Conservation (phyloP, 2,329 filamentous ascomycete genomes). For the Aspergillus hortae region DNA sequence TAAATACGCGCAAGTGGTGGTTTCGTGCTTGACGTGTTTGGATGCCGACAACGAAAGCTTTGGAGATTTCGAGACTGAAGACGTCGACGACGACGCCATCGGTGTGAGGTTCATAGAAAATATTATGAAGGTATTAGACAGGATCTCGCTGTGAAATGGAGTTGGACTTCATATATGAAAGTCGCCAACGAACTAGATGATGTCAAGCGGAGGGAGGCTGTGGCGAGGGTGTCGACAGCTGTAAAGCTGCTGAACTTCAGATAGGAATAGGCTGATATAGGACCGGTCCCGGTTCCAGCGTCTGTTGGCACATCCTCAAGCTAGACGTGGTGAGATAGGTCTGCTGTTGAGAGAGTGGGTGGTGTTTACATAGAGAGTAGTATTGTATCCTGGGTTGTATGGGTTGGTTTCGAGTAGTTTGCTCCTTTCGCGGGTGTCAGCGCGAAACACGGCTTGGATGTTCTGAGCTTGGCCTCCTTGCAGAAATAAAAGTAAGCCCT, state of each 20-base stretch:
- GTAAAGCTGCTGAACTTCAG: neutral
- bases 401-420: neutral
- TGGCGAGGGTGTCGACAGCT: neutral
- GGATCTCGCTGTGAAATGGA: too few species aligned
- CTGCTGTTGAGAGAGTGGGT: neutral
- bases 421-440: neutral
- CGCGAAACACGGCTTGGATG: neutral
- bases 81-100: too few species aligned
- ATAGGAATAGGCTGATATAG: neutral
- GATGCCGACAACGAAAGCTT: too few species aligned
- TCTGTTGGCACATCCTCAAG: neutral
- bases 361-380: neutral
- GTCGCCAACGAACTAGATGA: too few species aligned
- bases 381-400: neutral
- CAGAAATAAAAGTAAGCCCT: neutral
- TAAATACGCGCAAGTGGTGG: too few species aligned
- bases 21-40: too few species aligned
- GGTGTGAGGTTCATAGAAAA: too few species aligned
- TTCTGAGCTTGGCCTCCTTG: neutral
- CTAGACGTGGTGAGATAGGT: neutral
- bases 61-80: too few species aligned
- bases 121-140: too few species aligned
- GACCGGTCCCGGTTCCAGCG: neutral
- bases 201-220: neutral
- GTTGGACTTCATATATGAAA: too few species aligned